Evolutionary conservation across 306 rosid species (phyloP).

Genomic region (Sechiopsis laciniata): DNA sequence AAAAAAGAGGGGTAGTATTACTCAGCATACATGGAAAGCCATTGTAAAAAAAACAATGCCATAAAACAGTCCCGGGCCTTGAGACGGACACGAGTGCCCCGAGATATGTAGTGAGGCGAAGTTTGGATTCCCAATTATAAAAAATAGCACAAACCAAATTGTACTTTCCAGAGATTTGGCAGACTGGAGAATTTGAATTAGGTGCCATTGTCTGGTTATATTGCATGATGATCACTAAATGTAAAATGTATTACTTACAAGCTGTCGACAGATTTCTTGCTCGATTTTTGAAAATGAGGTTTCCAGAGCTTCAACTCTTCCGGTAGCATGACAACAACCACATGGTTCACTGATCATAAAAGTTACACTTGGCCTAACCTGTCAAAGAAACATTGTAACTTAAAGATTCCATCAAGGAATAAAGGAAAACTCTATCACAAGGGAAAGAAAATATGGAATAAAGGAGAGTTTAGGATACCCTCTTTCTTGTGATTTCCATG

Average conservation of each 20-base stretch:
- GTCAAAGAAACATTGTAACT: constrained; percentile 27
- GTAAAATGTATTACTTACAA: constrained; percentile 47
- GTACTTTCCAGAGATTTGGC: neutral
- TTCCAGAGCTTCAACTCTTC: constrained; percentile 95
- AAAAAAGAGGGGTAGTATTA: neutral
- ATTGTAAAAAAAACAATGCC: neutral
- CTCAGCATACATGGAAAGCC: neutral
- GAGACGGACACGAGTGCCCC: no score
- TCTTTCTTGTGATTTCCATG: constrained; percentile 93
- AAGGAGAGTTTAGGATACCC: constrained; percentile 43
- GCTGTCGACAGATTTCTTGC: constrained; percentile 79
- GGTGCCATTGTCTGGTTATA: neutral
- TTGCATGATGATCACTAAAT: neutral
- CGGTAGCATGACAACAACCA: constrained; percentile 83
- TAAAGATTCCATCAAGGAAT: neutral
- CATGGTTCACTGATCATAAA: constrained; percentile 98
- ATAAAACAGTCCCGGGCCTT: neutral
- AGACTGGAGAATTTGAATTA: neutral
- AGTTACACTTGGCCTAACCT: constrained; percentile 97
- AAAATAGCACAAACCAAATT: neutral
- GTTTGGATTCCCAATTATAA: no score
- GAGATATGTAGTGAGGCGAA: no score
- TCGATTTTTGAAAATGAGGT: constrained; percentile 92
- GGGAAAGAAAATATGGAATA: neutral
- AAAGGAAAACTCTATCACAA: neutral